Conservation (phyloP, 225 moss, liverwort and hornwort species). For the Anthoceros angustus region DNA sequence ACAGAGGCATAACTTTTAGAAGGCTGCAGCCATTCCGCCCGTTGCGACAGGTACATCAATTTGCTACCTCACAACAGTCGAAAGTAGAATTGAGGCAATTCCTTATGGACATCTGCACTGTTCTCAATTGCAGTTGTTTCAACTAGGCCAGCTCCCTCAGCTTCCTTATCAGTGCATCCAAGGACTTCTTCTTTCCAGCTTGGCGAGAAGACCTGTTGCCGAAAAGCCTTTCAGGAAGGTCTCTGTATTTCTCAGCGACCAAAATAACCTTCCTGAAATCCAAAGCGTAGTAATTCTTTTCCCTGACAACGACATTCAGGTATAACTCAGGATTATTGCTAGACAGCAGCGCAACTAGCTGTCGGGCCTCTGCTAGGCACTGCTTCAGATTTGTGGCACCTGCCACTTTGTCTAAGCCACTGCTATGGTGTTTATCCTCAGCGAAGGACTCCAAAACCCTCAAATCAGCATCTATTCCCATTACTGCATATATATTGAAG, state of each 20-base stretch:
- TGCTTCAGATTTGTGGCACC: slow-evolving; percentile 48
- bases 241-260: slow-evolving; percentile 74
- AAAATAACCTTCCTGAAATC: slow-evolving; percentile 56
- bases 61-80: too few species aligned
- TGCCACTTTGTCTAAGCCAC: slow-evolving; percentile 50
- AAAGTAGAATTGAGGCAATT: too few species aligned
- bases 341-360: slow-evolving; percentile 67
- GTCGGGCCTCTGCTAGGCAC: slow-evolving; percentile 69
- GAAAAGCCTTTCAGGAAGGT: slow-evolving; percentile 56
- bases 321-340: slow-evolving; percentile 63
- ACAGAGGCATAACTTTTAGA: too few species aligned
- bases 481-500: slow-evolving; percentile 68
- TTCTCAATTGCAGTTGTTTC: too few species aligned
- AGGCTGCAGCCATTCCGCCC: too few species aligned
- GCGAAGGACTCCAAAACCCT: slow-evolving; percentile 79
- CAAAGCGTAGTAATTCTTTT: slow-evolving; percentile 59
- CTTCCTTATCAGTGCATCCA: slow-evolving; percentile 58
- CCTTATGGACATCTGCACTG: too few species aligned
- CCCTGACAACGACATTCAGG: slow-evolving; percentile 73
- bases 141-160: slow-evolving; percentile 32
- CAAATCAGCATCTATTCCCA: slow-evolving; percentile 87
- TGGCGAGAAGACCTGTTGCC: slow-evolving; percentile 44
- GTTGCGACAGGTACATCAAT: too few species aligned
- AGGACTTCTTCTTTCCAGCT: slow-evolving; percentile 57
- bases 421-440: slow-evolving; percentile 61